Evolutionary conservation across 192 early-diverging fungal genomes (phyloP), one percentile per base, ranked within the genome.

Genomic region (Coemansia sp.): DNA sequence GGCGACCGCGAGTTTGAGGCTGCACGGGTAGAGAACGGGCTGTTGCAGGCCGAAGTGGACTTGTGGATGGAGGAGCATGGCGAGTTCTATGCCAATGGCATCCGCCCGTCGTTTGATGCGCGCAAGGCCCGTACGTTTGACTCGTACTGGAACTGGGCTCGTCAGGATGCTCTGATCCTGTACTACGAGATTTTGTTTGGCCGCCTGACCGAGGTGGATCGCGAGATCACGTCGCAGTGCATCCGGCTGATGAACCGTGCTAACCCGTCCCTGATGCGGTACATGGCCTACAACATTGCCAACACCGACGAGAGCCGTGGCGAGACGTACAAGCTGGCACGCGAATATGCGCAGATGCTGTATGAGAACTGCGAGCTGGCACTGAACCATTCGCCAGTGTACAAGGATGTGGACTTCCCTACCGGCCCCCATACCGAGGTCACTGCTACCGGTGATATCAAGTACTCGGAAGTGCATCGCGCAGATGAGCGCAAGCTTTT

Each of bases 121-220:
- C 78, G 81, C 49, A 97, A 90, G 79, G 91, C 85, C 34, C 90
- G 94, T 40, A 80, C 60, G 3, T 97, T 88, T 64, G 90, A 97
- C 62, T 97, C 94, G 18, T 88, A 84, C 85, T 97, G 94, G 94
- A 97, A 97, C 80, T 97, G 94, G 94, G 81, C 91, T 28, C 67
- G 49, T 48, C 73, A 68, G 58, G 78, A 49, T 46, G 41, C 42
- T 43, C 64, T 59, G 53, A 53, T 36, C 45, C 57, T 64, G 34
- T 91, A 89, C 66, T 94, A 88, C 60, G 90, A 89, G 62, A 88
- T 94, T 36, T 78, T 94, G 56, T 87, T 84, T 62, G 91, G 91
- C 49, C 82, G 84, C 11, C 62, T 94, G 16, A 82, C 86, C 15
- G 81, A 73, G 38, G 82, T 91, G 16, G 91, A 94, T 86, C 90